Percentiles rank a stretch among this genome's conserved stretches.
phyloP scores from a whole-genome alignment of 2,329 filamentous ascomycete genomes.

The Xenoacremonium recifei region DNA sequence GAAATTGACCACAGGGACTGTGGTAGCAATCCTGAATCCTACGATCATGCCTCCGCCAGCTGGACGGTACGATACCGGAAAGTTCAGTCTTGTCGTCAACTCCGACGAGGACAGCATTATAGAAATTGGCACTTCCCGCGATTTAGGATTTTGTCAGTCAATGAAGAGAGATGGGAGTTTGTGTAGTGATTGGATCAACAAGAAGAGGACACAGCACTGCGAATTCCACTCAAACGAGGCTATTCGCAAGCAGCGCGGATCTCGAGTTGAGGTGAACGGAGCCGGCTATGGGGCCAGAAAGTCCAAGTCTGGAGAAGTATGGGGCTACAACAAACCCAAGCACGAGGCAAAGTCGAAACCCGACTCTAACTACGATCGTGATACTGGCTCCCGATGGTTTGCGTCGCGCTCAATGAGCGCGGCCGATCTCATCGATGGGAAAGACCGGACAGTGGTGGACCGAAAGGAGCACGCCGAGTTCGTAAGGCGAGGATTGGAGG shows the following conservation, averaged over 20 bases:
- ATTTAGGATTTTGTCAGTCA: constrained; percentile 85
- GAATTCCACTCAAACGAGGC: constrained; percentile 88
- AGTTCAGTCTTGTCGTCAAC: constrained; percentile 81
- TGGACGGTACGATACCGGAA: constrained; percentile 72
- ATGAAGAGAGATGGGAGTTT: constrained; percentile 79
- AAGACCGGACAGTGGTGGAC: constrained; percentile 55
- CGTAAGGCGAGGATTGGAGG: constrained; percentile 61
- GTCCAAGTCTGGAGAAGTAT: constrained; percentile 31
- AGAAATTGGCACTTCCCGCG: constrained; percentile 80
- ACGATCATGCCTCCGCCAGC: constrained; percentile 83
- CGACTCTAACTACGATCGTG: constrained; percentile 52
- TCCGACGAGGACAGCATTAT: constrained; percentile 86
- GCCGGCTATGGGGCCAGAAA: constrained; percentile 48
- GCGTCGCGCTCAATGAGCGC: constrained; percentile 51
- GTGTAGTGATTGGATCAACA: constrained; percentile 85
- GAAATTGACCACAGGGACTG: constrained; percentile 88
- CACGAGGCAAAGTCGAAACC: constrained; percentile 14
- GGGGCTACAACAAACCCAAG: too few species aligned
- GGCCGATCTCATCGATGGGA: constrained; percentile 64
- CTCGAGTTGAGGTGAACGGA: constrained; percentile 76
- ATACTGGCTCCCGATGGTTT: constrained; percentile 57
- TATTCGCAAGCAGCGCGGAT: constrained; percentile 63
- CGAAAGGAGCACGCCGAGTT: constrained; percentile 64
- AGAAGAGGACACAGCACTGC: constrained; percentile 83
- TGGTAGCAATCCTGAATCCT: constrained; percentile 90